Evolutionary conservation across 2,329 filamentous ascomycete species (phyloP).

Genomic region (Daldinia eschscholtzii): DNA sequence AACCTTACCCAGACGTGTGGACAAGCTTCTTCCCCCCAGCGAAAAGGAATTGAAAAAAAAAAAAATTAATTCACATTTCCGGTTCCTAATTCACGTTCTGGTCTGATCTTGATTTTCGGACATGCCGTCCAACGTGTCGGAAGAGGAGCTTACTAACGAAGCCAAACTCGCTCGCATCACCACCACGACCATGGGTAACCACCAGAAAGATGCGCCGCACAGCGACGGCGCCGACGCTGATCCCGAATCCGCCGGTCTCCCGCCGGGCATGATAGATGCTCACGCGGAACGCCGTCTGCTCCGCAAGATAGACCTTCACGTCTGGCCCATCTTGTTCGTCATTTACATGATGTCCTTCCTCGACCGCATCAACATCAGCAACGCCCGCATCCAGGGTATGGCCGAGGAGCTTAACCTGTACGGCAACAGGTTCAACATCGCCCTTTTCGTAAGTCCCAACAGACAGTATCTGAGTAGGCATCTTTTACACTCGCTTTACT

Average conservation of each 20-base stretch:
- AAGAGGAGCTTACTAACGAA: conserved; percentile 29
- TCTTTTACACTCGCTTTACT: too few species aligned
- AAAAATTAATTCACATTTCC: neutral
- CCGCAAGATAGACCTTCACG: conserved; percentile 57
- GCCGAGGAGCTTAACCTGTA: conserved; percentile 57
- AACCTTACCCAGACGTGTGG: conserved; percentile 3
- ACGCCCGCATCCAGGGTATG: conserved; percentile 61
- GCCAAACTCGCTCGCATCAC: conserved; percentile 17
- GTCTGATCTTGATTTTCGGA: conserved; percentile 13
- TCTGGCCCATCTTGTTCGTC: conserved; percentile 58
- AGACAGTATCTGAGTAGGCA: too few species aligned
- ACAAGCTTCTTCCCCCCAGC: neutral
- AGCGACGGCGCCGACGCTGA: conserved; percentile 7
- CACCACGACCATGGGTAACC: conserved; percentile 20
- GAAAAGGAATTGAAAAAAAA: neutral
- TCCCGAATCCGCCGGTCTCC: conserved; percentile 2
- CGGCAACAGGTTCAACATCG: conserved; percentile 60
- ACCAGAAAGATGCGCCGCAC: conserved; percentile 17
- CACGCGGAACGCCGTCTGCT: conserved; percentile 55
- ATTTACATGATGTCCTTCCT: conserved; percentile 60
- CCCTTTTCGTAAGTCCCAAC: conserved; percentile 54
- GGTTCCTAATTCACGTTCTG: neutral
- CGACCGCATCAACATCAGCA: conserved; percentile 62
- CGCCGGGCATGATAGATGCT: conserved; percentile 48
- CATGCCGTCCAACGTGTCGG: conserved; percentile 24